Base-by-base conservation (phyloP, 805 yeast species). In the Cyberlindnera subsufficiens region DNA sequence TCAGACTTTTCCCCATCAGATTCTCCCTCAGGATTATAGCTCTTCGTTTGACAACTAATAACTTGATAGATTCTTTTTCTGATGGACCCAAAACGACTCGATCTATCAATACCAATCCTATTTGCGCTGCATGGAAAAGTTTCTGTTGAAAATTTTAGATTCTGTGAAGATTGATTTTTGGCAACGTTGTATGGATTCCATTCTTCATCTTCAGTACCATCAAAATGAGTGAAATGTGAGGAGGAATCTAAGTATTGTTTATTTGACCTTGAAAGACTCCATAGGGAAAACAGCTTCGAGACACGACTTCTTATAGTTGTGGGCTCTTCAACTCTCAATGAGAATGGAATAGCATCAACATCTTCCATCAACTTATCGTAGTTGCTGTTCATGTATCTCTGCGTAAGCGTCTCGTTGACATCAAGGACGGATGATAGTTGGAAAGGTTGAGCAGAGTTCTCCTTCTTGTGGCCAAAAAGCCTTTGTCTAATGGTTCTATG, bases 341-440 rank as follows among this genome's bases (percentile, higher is more conserved):
- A 51, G 25, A 56, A 55, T 6, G 62, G 59, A 5, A 55, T 48
- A 0, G 46, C 42, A n/a, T 58, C 57, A 42, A 58, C 38, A 33
- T 58, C 62, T 4, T 44, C 45, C 36, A 53, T 42, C 34, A 58
- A 39, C 13, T 25, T 46, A 9, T 53, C 54, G 40, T 52, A 55
- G 29, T 49, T 46, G 30, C 39, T 41, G 22, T 35, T 38, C 55
- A 54, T 47, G 20, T 56, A 58, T 20, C 56, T 39, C 35, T 58
- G 60, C 1, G 62, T 58, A 32, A 58, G 47, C 0, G 62, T 56
- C 38, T 55, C 55, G 8, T 44, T 42, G 0, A 39, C 54, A 3
- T 47, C 51, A 30, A 37, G 20, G 18, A 35, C 38, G 7, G 30
- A 25, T 3, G 20, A 16, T 6, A 18, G 8, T 6, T 20, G 8